Evolutionary conservation across 805 yeast genomes (phyloP), one percentile per base, ranked within the genome.

Genomic region (Kodamaea hsintzibuensis): DNA sequence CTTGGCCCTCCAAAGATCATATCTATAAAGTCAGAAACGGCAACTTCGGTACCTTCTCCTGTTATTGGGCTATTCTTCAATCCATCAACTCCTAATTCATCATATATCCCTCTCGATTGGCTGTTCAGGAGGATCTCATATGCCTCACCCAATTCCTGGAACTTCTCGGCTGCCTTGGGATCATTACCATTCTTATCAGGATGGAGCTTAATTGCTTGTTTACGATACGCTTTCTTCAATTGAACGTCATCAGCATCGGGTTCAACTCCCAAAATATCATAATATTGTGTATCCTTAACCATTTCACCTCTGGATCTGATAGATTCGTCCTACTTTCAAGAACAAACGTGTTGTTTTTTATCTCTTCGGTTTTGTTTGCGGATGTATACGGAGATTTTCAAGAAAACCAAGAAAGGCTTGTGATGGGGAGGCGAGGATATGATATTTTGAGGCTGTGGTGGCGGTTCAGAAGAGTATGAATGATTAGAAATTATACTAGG

Each of bases 161-260:
- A 95, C 62, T 87, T 85, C 49, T 81, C 83, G 12, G 93, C 91
- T 13, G 99, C 99, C 10, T 82, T 81, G 42, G 95, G 96, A 67
- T 95, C 96, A 63, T 88, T 85, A n/a, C 96, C 97, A 65, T 93
- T 91, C 75, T 95, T 95, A 69, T 95, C 99, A 1, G 99, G 99
- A 69, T 93, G 99, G 49, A 89, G 88, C 54, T 77, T 79, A 70
- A 93, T 88, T 7, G 98, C 98, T 69, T 85, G 84, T 68, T 88
- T 89, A 57, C 99, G 81, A 71, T 95, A 95, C 0, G 98, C 96
- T 68, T 91, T 91, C 71, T 95, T 95, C 70, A 95, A 89, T 59
- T 95, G 96, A 9, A 82, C 76, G 3, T 85, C 85, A 0, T 88
- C 80, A 16, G 98, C 98, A 10, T 81, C 81, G 17, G 85, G 79